Evolutionary conservation across 805 yeast genomes (phyloP), one percentile per base, ranked within the genome.

Genomic region (Aciculoconidium aculeatum): DNA sequence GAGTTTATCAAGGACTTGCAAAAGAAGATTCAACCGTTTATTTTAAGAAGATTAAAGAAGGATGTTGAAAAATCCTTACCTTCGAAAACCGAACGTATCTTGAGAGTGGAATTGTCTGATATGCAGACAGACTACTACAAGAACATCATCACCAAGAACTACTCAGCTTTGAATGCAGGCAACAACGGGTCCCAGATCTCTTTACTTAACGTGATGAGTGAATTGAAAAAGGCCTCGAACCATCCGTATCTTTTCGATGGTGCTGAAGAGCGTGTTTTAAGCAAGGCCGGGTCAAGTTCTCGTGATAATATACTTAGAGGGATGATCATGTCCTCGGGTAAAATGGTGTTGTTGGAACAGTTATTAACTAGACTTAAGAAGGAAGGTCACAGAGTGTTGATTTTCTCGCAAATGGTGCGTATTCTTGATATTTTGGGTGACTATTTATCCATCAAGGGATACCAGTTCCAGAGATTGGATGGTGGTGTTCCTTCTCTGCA

Each of bases 61-160:
- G 98, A 92, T 60, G 99, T 92, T 8, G 98, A 94, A 54, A 94
- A 90, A 51, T 86, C 96, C 1, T 67, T 92, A 39, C 98, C 98
- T 2, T 84, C 95, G 1, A 92, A 92, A 54, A 82, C 96, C 0
- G 98, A 92, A 60, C 75, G 97, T 44, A 94, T 94, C 39, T 64
- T 94, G 43, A 74, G 98, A 46, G 98, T 92, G 4, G 99, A 92
- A 53, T 66, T 92, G 35, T 84, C 96, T 1, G 98, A 92, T 49
- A 67, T 86, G 44, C 99, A 92, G 59, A 92, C 97, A 0, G 87
- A 85, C 35, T 92, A 90, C 56, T 92, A 92, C 62, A 83, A 87
- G 47, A 94, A 92, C 55, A 86, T 94, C 42, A 72, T 92, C 35
- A 85, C 97, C 9, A 82, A 82, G 47, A 92, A 94, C 56, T 92